Conservation (phyloP, 768 basidiomycete genomes). For the Trametes elegans region DNA sequence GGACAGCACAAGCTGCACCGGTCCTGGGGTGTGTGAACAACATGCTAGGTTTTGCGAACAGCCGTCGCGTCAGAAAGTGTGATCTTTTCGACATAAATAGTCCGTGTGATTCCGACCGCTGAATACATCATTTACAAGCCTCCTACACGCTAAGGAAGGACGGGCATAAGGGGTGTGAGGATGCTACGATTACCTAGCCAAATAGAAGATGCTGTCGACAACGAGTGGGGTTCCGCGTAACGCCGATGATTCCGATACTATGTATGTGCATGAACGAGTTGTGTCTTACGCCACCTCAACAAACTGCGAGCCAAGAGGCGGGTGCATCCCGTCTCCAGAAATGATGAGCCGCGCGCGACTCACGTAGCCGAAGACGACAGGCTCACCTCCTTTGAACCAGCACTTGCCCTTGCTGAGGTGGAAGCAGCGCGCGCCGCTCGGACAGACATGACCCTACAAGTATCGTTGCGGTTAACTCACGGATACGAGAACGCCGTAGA, state of each 20-base stretch:
- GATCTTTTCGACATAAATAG: not conserved
- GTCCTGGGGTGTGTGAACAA: no score
- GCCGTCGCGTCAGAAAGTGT: no score
- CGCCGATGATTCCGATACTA: not conserved
- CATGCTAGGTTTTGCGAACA: no score
- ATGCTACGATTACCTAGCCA: not conserved
- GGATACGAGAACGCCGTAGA: no score
- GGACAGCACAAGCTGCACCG: no score
- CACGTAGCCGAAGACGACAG: no score
- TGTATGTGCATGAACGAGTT: not conserved
- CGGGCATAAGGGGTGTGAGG: not conserved
- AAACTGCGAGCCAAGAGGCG: not conserved
- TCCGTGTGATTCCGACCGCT: not conserved
- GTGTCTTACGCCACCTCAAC: conserved; percentile 3
- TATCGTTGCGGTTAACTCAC: not conserved
- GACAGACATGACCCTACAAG: conserved; percentile 65
- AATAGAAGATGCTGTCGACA: not conserved
- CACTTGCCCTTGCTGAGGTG: conserved; percentile 79
- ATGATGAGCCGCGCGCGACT: no score
- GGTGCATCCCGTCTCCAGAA: conserved; percentile 45
- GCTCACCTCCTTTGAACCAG: conserved; percentile 78
- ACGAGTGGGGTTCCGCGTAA: not conserved
- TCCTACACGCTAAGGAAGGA: not conserved
- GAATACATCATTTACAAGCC: no score
- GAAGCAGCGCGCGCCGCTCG: conserved; percentile 55